phyloP scores from a whole-genome alignment of 2,329 filamentous ascomycete genomes.

The Aschersonia sp. region DNA sequence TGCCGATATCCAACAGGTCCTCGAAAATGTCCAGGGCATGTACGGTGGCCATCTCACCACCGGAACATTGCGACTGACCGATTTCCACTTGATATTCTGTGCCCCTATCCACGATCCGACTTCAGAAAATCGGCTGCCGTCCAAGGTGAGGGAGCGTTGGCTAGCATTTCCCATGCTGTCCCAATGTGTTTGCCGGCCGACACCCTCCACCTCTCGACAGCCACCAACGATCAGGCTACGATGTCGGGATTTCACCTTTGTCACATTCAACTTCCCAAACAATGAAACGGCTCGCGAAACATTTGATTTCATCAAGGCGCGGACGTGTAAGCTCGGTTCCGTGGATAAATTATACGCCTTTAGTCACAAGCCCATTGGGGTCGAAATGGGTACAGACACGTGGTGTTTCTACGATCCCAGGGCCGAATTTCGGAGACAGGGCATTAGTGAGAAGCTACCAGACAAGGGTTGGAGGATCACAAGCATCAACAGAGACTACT shows the following conservation, averaged over 20 bases:
- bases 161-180: slow-evolving; percentile 89
- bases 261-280: slow-evolving; percentile 75
- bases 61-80: slow-evolving; percentile 45
- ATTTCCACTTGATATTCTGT: slow-evolving; percentile 45
- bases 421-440: slow-evolving; percentile 75
- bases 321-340: slow-evolving; percentile 68
- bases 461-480: slow-evolving; percentile 81
- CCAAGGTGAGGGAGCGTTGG: slow-evolving; percentile 56
- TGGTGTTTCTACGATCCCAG: slow-evolving; percentile 77
- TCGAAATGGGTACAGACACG: slow-evolving; percentile 61
- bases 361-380: slow-evolving; percentile 58
- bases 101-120: slow-evolving; percentile 21
- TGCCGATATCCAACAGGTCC: slow-evolving; percentile 18
- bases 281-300: slow-evolving; percentile 66
- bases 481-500: slow-evolving; percentile 77
- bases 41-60: slow-evolving; percentile 41
- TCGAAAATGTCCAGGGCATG: slow-evolving; percentile 46
- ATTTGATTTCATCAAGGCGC: slow-evolving; percentile 70
- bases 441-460: slow-evolving; percentile 66
- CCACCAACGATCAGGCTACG: slow-evolving; percentile 74
- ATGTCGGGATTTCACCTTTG: slow-evolving; percentile 85
- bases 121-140: slow-evolving; percentile 5
- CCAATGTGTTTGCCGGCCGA: slow-evolving; percentile 63
- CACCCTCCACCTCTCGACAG: slow-evolving; percentile 52
- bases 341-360: slow-evolving; percentile 90